These are phyloP conservation scores for Imleria badia DNA, from an alignment of 768 basidiomycete genomes.

Conservation along the genomic window DNA sequence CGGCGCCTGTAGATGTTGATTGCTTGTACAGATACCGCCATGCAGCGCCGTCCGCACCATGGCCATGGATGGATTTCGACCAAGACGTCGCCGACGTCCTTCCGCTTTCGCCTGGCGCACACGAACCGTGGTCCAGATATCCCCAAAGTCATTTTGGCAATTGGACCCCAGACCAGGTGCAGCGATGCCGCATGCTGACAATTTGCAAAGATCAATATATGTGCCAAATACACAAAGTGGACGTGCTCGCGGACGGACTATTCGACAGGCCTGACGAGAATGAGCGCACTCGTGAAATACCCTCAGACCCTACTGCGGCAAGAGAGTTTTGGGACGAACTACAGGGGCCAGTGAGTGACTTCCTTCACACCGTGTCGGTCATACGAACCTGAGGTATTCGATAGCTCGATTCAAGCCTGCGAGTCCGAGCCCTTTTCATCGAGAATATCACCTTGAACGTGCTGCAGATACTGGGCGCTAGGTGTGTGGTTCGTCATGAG, in stretches of 20 bases:
- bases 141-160: constrained; percentile 55
- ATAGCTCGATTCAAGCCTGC: constrained; percentile 24
- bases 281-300: constrained; percentile 10
- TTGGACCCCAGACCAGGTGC: constrained; percentile 49
- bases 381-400: neutral
- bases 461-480: constrained; percentile 38
- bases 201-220: constrained; percentile 12
- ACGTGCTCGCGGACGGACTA: constrained; percentile 13
- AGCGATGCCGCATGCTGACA: constrained; percentile 33
- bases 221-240: constrained; percentile 24
- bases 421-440: constrained; percentile 37
- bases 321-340: constrained; percentile 32
- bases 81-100: constrained; percentile 18
- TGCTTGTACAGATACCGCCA: constrained; percentile 35
- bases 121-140: constrained; percentile 37
- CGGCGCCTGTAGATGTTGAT: constrained; percentile 3
- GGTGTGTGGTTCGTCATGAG: constrained; percentile 19
- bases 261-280: constrained; percentile 16
- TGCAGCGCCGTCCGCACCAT: constrained; percentile 39
- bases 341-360: constrained; percentile 21
- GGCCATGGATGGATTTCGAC: constrained; percentile 43
- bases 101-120: neutral
- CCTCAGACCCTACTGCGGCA: constrained; percentile 7
- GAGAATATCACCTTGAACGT: constrained; percentile 35
- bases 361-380: neutral